These are phyloP conservation scores for Tolypocladium guangdongense DNA, from an alignment of 2,329 filamentous ascomycete genomes.

Conservation along the genomic window DNA sequence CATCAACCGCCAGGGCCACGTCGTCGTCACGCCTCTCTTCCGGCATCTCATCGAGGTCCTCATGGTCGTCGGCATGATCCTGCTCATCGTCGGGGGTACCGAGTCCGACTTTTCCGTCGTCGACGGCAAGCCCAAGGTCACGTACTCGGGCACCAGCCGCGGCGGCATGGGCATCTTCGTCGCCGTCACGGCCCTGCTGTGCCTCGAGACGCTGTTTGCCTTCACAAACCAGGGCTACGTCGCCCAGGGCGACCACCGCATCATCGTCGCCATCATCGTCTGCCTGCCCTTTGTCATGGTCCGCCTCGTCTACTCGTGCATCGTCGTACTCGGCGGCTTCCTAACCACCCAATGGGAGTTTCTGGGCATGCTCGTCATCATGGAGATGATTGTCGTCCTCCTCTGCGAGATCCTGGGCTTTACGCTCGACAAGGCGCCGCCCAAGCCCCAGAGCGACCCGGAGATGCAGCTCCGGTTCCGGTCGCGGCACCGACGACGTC, in stretches of 20 bases:
- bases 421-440: conserved; percentile 13
- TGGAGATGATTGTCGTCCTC: conserved; percentile 21
- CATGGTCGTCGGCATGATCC: conserved; percentile 27
- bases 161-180: conserved; percentile 19
- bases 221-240: conserved; percentile 26
- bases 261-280: conserved; percentile 32
- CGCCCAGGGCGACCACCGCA: conserved; percentile 41
- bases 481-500: background rate
- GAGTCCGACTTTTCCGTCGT: conserved; percentile 11
- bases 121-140: conserved; percentile 11
- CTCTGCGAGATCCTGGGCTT: conserved; percentile 20
- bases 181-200: conserved; percentile 26
- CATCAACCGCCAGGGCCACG: conserved; percentile 25
- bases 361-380: conserved; percentile 19
- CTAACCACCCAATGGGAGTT: conserved; percentile 18
- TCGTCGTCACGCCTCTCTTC: conserved; percentile 15
- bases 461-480: conserved; percentile 1
- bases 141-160: conserved; percentile 16
- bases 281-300: conserved; percentile 23
- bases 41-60: conserved; percentile 28
- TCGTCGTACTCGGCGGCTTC: conserved; percentile 16
- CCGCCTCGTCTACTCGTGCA: conserved; percentile 18
- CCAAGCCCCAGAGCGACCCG: conserved; percentile 5
- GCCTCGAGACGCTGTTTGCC: conserved; percentile 28
- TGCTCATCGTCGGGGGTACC: conserved; percentile 21